Percentiles rank a stretch among this genome's conserved stretches.
phyloP scores from a whole-genome alignment of 441 rosid species.

The Pelargonium citronellum region DNA sequence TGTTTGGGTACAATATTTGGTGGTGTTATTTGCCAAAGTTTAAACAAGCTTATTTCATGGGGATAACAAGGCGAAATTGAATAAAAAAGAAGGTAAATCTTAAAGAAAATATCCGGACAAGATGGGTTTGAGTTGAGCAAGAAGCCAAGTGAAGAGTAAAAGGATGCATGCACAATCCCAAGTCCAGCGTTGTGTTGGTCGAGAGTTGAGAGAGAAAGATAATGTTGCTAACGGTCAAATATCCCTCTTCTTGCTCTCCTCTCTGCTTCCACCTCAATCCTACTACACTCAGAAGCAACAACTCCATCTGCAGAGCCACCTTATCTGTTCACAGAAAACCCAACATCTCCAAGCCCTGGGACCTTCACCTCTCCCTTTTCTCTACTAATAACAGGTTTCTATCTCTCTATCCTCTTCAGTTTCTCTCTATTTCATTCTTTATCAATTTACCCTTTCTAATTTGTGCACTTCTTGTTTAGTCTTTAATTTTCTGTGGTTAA shows the following conservation, averaged over 20 bases:
- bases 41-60: too few relatives aligned
- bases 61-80: too few relatives aligned
- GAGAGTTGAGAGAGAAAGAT: conserved; percentile 21
- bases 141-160: too few relatives aligned
- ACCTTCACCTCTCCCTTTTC: conserved; percentile 28
- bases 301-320: conserved; percentile 38
- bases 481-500: neutral
- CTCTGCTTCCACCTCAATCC: conserved; percentile 27
- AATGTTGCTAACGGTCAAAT: conserved; percentile 64
- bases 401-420: neutral
- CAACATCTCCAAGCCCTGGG: conserved; percentile 35
- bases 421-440: neutral
- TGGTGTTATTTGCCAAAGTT: too few relatives aligned
- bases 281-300: conserved; percentile 28
- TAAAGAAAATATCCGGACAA: too few relatives aligned
- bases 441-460: conserved; percentile 14
- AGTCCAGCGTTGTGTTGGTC: neutral
- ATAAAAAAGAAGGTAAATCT: too few relatives aligned
- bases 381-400: conserved; percentile 32
- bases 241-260: conserved; percentile 32
- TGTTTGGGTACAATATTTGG: too few relatives aligned
- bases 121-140: too few relatives aligned
- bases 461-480: conserved; percentile 12
- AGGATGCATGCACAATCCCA: too few relatives aligned
- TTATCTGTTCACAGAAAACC: conserved; percentile 39